phyloP scores from a whole-genome alignment of 768 basidiomycete genomes.

The Podaxis sp. region DNA sequence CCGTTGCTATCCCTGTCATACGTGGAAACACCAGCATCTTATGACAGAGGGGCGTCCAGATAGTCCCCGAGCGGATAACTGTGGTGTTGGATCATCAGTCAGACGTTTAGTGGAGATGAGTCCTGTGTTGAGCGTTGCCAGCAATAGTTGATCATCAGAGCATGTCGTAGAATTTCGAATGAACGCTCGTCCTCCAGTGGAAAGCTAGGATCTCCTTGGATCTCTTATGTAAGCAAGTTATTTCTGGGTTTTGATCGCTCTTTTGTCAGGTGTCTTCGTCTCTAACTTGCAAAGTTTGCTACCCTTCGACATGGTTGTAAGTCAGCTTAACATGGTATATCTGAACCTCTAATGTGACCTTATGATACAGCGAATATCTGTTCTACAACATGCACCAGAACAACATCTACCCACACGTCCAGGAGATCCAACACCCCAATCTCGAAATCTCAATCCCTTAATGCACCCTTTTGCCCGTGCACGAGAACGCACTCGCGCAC shows the following conservation, averaged over 20 bases:
- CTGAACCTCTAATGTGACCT: neutral
- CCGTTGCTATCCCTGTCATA: slow-evolving; percentile 12
- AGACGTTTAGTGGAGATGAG: neutral
- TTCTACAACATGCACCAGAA: slow-evolving; percentile 81
- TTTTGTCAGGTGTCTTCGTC: slow-evolving; percentile 13
- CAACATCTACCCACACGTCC: slow-evolving; percentile 70
- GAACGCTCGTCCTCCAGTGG: neutral
- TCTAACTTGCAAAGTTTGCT: neutral
- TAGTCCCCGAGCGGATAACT: neutral
- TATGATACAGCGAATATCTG: slow-evolving; percentile 70
- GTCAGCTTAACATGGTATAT: slow-evolving; percentile 4
- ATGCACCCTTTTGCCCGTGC: slow-evolving; percentile 94
- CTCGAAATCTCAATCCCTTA: slow-evolving; percentile 91
- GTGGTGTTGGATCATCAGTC: neutral
- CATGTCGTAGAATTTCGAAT: neutral
- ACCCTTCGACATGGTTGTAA: slow-evolving; percentile 25
- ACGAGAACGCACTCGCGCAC: slow-evolving; percentile 90
- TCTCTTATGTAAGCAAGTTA: slow-evolving; percentile 5
- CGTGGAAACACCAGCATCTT: slow-evolving; percentile 3
- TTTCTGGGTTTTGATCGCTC: slow-evolving; percentile 17
- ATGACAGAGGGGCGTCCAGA: neutral
- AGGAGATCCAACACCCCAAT: slow-evolving; percentile 85
- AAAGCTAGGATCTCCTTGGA: neutral
- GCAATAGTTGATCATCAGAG: neutral
- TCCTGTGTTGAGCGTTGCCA: neutral